Percentiles rank a stretch among this genome's conserved stretches.
Evolutionary conservation across 345 rosid species (phyloP).

Genomic region (Chamaenerion angustifolium): DNA sequence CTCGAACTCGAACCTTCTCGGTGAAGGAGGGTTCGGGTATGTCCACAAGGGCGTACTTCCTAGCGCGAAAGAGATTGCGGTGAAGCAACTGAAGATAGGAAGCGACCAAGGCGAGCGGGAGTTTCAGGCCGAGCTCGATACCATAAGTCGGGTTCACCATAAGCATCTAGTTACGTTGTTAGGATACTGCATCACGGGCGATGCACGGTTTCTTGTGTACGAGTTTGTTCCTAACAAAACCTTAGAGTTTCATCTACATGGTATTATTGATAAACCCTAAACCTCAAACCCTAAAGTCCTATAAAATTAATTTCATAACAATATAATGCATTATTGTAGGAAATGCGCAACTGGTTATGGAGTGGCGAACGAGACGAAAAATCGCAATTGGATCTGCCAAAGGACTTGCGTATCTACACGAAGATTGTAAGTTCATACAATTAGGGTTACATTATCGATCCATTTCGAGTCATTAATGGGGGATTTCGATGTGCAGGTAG

Average conservation of each 20-base stretch:
- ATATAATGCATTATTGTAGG: no score
- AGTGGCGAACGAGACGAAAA: conserved; percentile 30
- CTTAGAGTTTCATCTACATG: conserved; percentile 30
- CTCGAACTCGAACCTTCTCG: conserved; percentile 24
- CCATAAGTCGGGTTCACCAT: conserved; percentile 27
- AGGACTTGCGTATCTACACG: conserved; percentile 54
- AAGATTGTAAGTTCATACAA: conserved; percentile 30
- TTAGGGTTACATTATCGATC: no score
- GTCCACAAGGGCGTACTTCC: conserved; percentile 28
- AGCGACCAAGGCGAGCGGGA: conserved; percentile 28
- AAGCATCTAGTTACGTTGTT: conserved; percentile 25
- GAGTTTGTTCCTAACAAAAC: conserved; percentile 37
- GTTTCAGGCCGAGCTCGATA: conserved; percentile 26
- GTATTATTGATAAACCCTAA: no score
- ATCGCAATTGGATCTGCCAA: conserved; percentile 46
- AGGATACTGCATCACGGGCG: conserved; percentile 25
- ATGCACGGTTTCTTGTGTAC: conserved; percentile 26
- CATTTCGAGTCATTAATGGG: no score
- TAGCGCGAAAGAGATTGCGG: conserved; percentile 21
- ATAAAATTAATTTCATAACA: no score
- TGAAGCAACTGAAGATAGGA: conserved; percentile 25
- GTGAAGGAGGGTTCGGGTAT: conserved; percentile 36
- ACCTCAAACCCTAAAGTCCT: no score
- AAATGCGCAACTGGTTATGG: conserved; percentile 22
- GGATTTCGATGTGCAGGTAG: conserved; percentile 28